Percentiles rank a stretch among this genome's conserved stretches.
phyloP scores from a whole-genome alignment of 805 yeast genomes.

The Jamesozyma jinghongensis region DNA sequence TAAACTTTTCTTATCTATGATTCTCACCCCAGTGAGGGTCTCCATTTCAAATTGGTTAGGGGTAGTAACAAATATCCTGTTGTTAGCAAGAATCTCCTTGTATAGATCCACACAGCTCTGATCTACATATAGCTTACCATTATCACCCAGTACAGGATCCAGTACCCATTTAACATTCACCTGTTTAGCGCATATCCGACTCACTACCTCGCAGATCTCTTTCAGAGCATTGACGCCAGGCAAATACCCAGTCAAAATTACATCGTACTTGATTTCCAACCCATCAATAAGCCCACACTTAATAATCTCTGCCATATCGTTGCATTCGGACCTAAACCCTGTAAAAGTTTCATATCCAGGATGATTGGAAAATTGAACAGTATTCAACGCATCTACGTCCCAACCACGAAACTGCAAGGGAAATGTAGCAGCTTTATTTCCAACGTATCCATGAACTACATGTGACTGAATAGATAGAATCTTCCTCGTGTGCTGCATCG shows the following conservation, averaged over 20 bases:
- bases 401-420: slow-evolving; percentile 81
- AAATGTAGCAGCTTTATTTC: slow-evolving; percentile 82
- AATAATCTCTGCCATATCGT: slow-evolving; percentile 38
- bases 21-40: slow-evolving; percentile 39
- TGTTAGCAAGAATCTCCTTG: slow-evolving; percentile 36
- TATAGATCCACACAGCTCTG: slow-evolving; percentile 46
- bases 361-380: slow-evolving; percentile 84
- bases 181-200: slow-evolving; percentile 26
- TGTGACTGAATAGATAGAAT: slow-evolving; percentile 69
- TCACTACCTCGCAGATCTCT: slow-evolving; percentile 39
- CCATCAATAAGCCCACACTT: slow-evolving; percentile 47
- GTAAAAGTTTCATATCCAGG: slow-evolving; percentile 71
- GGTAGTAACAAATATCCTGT: slow-evolving; percentile 43
- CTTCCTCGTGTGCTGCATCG: slow-evolving; percentile 8
- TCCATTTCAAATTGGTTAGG: slow-evolving; percentile 77
- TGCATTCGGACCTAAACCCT: slow-evolving; percentile 45
- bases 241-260: slow-evolving; percentile 70
- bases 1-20: slow-evolving; percentile 33
- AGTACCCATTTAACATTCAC: slow-evolving; percentile 43
- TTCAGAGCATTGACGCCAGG: slow-evolving; percentile 52
- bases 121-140: slow-evolving; percentile 71
- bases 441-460: slow-evolving; percentile 93
- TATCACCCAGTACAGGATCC: slow-evolving; percentile 92
- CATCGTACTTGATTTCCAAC: slow-evolving; percentile 44
- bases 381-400: slow-evolving; percentile 89